Conservation (phyloP, 192 early-diverging fungal species). For the Coemansia sp. region DNA sequence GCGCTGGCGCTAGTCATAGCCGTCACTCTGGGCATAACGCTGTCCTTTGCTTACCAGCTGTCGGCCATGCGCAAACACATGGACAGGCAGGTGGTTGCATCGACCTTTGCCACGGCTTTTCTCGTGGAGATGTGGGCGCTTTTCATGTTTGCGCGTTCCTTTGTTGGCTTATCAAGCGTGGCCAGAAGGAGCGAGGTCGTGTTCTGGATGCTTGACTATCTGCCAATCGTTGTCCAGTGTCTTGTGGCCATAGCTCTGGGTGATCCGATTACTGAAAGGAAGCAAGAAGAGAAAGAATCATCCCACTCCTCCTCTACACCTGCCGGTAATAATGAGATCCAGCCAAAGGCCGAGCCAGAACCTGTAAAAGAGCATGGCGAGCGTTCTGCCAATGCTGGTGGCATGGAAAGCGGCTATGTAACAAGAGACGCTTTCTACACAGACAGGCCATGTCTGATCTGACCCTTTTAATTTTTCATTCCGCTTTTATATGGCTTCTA, state of each 20-base stretch:
- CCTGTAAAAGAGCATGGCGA: background rate
- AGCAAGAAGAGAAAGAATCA: background rate
- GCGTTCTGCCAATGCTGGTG: background rate
- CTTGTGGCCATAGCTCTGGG: conserved; percentile 9
- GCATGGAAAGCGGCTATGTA: background rate
- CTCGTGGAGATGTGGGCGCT: conserved; percentile 25
- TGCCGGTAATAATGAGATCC: too few relatives aligned
- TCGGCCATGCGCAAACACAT: conserved; percentile 3
- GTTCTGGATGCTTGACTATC: conserved; percentile 17
- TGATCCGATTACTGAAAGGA: conserved; percentile 13
- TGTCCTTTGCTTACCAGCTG: background rate
- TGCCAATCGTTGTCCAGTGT: conserved; percentile 20
- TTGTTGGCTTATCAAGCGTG: conserved; percentile 15
- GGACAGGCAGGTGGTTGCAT: background rate
- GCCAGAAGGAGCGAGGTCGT: conserved; percentile 25
- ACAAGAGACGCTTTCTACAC: background rate
- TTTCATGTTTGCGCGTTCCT: conserved; percentile 19
- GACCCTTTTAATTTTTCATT: background rate
- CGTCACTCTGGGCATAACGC: background rate
- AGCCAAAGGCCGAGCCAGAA: background rate
- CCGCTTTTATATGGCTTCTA: background rate
- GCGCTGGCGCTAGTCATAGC: background rate
- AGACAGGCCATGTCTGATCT: background rate
- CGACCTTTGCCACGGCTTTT: background rate
- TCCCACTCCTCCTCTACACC: too few relatives aligned